Percentiles rank a stretch among this genome's conserved stretches.
These are phyloP conservation scores for Saksenaea oblongispora DNA, from an alignment of 371 early-diverging fungal species.

Conservation along the genomic window DNA sequence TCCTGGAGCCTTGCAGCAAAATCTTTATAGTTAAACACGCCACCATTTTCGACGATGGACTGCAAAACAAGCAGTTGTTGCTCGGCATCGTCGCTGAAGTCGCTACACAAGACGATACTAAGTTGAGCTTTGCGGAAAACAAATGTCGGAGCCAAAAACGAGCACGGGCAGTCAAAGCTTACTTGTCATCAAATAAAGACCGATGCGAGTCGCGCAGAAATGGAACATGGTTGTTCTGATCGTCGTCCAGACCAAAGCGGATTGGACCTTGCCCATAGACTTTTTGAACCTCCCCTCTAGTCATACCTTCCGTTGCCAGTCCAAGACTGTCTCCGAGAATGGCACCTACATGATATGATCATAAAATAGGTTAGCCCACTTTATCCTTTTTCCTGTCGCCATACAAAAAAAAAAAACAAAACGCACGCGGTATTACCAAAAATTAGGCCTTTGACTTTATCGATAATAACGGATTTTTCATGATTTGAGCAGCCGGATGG, in stretches of 20 bases:
- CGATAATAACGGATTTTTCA: slow-evolving; percentile 35
- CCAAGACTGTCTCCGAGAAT: slow-evolving; percentile 73
- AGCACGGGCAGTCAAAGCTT: slow-evolving; percentile 3
- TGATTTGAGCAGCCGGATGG: slow-evolving; percentile 50
- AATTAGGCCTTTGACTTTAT: slow-evolving; percentile 50
- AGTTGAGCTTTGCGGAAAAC: slow-evolving; percentile 5
- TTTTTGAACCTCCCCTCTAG: slow-evolving; percentile 37
- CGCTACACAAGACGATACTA: slow-evolving; percentile 31
- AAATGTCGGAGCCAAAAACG: slow-evolving; percentile 15
- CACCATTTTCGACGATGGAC: slow-evolving; percentile 52
- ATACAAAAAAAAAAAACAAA: background rate
- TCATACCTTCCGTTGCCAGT: slow-evolving; percentile 68
- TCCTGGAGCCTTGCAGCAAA: slow-evolving; percentile 51
- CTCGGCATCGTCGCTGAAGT: slow-evolving; percentile 73
- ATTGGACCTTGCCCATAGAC: slow-evolving; percentile 64
- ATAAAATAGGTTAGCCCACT: slow-evolving; percentile 2
- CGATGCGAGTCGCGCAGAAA: slow-evolving; percentile 41
- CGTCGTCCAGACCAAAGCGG: slow-evolving; percentile 57
- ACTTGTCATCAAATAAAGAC: slow-evolving; percentile 48
- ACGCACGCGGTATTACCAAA: slow-evolving; percentile 35
- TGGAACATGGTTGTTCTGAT: slow-evolving; percentile 27
- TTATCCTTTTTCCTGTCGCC: background rate
- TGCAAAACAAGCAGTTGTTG: slow-evolving; percentile 61
- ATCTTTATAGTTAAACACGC: slow-evolving; percentile 49
- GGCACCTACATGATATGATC: slow-evolving; percentile 42